phyloP scores from a whole-genome alignment of 1,284 basidiomycete species.

The Papiliotrema nemorosa region DNA sequence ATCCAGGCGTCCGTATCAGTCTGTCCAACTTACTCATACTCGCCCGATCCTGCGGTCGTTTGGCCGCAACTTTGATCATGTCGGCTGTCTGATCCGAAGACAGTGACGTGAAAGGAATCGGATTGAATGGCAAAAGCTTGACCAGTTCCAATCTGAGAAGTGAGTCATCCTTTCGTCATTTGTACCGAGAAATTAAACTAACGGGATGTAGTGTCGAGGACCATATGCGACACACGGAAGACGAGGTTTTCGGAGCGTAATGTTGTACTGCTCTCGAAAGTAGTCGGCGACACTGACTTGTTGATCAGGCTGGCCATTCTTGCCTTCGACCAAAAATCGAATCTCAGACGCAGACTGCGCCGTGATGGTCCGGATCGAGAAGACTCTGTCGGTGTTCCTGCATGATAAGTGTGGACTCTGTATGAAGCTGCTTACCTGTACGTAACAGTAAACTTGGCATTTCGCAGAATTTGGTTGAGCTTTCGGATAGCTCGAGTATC shows the following conservation, averaged over 20 bases:
- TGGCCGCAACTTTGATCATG: conserved; percentile 50
- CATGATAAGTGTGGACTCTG: no score
- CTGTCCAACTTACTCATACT: conserved; percentile 35
- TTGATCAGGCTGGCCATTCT: conserved; percentile 35
- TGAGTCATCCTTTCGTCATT: not conserved
- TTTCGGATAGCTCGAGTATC: conserved; percentile 21
- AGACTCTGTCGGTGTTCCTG: conserved; percentile 30
- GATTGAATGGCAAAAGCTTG: conserved; percentile 41
- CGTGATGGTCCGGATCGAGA: conserved; percentile 36
- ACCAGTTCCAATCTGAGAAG: conserved; percentile 44
- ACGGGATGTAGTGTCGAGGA: conserved; percentile 46
- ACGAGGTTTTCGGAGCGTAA: conserved; percentile 36
- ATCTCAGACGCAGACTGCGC: conserved; percentile 31
- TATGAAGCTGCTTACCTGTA: conserved; percentile 25
- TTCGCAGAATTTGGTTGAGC: conserved; percentile 37
- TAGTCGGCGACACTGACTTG: conserved; percentile 41
- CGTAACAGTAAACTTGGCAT: conserved; percentile 41
- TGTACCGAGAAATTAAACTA: conserved; percentile 16
- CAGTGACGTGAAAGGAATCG: conserved; percentile 28
- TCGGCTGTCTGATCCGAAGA: conserved; percentile 44
- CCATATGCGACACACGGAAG: conserved; percentile 46
- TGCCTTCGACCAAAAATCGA: conserved; percentile 36
- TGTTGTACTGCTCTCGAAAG: conserved; percentile 44
- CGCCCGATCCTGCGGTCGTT: conserved; percentile 40
- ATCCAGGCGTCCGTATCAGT: not conserved